Evolutionary conservation across 2,329 filamentous ascomycete species (phyloP), one percentile per base, ranked within the genome.

Genomic region (Calonectria pteridis): DNA sequence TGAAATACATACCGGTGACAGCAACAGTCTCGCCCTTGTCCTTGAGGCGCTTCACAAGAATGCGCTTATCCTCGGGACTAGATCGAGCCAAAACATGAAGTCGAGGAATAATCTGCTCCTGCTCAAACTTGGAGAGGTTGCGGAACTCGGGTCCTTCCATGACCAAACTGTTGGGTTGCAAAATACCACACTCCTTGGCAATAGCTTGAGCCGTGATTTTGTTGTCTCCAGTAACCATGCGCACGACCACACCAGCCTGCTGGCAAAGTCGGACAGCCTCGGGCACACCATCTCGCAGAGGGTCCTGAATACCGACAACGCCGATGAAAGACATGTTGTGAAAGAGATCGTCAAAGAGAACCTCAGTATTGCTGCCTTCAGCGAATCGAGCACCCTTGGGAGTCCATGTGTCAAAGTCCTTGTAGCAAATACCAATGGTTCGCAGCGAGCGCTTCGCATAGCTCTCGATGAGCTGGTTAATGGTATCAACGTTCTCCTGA

Each of bases 211-310:
- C 94, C 10, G 94, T 96, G 73, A 94, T 86, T 77, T 93, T 91
- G 85, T 96, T 96, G 85, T 96, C 94, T 76, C 94, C 94, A 6
- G 94, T 96, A 3, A 96, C 94, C 94, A 96, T 96, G 80, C 94
- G 93, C 23, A 96, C 94, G 74, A 93, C 90, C 14, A 96, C 94
- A 73, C 94, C 94, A 6, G 94, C 94, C 70, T 90, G 88, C 81
- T 96, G 93, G 81, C 94, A 96, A 72, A 92, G 88, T 73, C 87
- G 87, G 33, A 96, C 94, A 14, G 94, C 94, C 66, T 95, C 91
- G 2, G 88, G 88, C n/a, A 96, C 94, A 74, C 94, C 94, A 0
- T 90, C 88, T 74, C 94, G 93, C 16, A 96, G 89, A 55, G 94
- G 94, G 82, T 96, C 94, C 81, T 96, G 94, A 75, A 96, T 96